Evolutionary conservation across 192 early-diverging fungal species (phyloP), one percentile per base, ranked within the genome.

Genomic region (Gaertneriomyces semiglobifer): DNA sequence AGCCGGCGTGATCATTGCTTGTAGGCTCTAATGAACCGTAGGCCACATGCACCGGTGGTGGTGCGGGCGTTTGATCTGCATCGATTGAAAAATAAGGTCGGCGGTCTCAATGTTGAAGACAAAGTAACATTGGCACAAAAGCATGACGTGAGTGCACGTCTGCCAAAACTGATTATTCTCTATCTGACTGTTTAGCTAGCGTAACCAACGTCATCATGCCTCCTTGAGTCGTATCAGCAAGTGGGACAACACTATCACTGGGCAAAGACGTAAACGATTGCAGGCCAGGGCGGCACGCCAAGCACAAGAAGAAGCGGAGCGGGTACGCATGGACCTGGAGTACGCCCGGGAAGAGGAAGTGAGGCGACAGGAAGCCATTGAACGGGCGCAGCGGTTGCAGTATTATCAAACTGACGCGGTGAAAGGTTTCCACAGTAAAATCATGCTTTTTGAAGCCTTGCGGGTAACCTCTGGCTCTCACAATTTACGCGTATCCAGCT

Each of bases 231-330:
- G 79, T 8, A 65, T 76, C 3, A 33, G 43, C 18, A 64, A 68
- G 57, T 81, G 79, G 79, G 52, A 72, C 42, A 70, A 77, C 54
- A 81, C 79, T 1, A 63, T 78, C 41, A 62, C 68, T 18, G 79
- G 79, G 1, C 73, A 73, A 45, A 69, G 72, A 0, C 66, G 69
- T 8, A 46, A 70, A 14, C 65, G 66, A 25, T 64, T 77, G 7
- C 64, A 69, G 33, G 61, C 69, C 0, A 60, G 71, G 6, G 47
- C 18, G 12, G 67, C 69, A 6, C 53, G 75, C 12, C 9, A 74
- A 12, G 68, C 55, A 41, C 57, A 50, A 41, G 79, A 81, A 51
- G 75, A 77, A 46, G 67, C 52, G 7, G 55, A 58, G 12, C 59
- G 75, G 9, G 51, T 70, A 6, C 57, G 62, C 6, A 6, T 63